Evolutionary conservation across 2,329 filamentous ascomycete genomes (phyloP).

Genomic region (Colletotrichum godetiae): DNA sequence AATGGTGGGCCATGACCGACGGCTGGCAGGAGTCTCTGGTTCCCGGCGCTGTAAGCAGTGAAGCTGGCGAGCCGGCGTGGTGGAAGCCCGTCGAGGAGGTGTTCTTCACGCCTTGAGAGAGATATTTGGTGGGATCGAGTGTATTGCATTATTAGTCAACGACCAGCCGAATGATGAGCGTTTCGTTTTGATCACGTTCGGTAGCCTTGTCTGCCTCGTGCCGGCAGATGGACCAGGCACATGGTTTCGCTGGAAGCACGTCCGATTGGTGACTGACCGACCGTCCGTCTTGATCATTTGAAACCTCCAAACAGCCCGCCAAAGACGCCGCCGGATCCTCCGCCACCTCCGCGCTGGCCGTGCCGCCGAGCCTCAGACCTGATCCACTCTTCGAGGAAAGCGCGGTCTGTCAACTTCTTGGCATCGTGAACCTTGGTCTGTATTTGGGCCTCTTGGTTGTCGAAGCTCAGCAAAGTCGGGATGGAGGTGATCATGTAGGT

Average conservation of each 20-base stretch:
- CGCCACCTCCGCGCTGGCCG: constrained; percentile 57
- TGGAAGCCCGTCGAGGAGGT: constrained; percentile 78
- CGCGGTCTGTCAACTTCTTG: constrained; percentile 58
- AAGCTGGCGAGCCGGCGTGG: constrained; percentile 71
- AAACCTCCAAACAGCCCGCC: constrained; percentile 54
- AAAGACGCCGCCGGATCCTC: constrained; percentile 49
- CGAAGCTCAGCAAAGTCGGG: constrained; percentile 69
- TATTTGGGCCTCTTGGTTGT: constrained; percentile 63
- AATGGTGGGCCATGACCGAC: constrained; percentile 88
- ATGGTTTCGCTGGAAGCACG: background rate
- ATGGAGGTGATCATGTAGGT: constrained; percentile 69
- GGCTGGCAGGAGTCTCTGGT: constrained; percentile 76
- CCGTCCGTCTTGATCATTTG: constrained; percentile 13
- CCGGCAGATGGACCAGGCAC: background rate
- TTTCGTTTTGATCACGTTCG: constrained; percentile 6
- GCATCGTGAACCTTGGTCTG: constrained; percentile 62
- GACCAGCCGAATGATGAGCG: constrained; percentile 23
- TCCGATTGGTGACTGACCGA: background rate
- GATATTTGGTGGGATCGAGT: constrained; percentile 5
- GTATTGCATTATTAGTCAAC: constrained; percentile 28
- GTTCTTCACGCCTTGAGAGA: constrained; percentile 66
- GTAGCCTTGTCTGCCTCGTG: background rate
- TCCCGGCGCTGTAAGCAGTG: constrained; percentile 67
- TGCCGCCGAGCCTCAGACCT: constrained; percentile 59
- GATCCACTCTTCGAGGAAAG: constrained; percentile 66